A percentile compares a stretch with the other conserved stretches of the same genome.
These are phyloP conservation scores for Kalmusia sp. DNA, from an alignment of 2,329 filamentous ascomycete genomes.

Conservation along the genomic window DNA sequence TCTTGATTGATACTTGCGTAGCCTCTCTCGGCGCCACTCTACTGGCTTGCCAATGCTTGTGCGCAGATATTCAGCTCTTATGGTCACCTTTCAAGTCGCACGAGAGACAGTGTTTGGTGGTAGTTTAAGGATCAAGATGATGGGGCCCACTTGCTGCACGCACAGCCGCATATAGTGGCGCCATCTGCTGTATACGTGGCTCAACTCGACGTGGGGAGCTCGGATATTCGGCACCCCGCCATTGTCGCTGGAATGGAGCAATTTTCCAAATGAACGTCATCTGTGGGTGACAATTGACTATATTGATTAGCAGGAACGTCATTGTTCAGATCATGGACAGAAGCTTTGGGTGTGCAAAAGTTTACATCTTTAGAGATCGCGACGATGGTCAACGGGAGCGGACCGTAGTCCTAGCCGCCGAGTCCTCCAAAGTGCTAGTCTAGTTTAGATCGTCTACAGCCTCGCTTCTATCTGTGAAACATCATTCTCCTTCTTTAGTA, in stretches of 20 bases:
- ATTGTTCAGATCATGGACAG: background rate
- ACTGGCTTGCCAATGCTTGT: background rate
- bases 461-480: background rate
- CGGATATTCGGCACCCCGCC: conserved; percentile 1
- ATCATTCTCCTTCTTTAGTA: background rate
- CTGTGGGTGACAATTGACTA: background rate
- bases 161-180: conserved; percentile 8
- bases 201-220: conserved; percentile 5
- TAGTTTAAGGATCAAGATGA: background rate
- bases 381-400: too few species aligned
- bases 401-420: too few species aligned
- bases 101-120: background rate
- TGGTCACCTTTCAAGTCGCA: background rate
- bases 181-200: conserved; percentile 5
- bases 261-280: background rate
- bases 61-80: background rate
- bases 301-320: background rate
- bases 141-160: background rate
- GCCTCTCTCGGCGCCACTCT: background rate
- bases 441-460: too few species aligned
- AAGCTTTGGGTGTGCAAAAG: too few species aligned
- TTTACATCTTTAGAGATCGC: too few species aligned
- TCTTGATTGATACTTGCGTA: too few species aligned
- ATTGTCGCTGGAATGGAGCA: background rate
- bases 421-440: too few species aligned